These are phyloP conservation scores for Hirschfeldia incana DNA, from an alignment of 345 rosid genomes.

Conservation along the genomic window DNA sequence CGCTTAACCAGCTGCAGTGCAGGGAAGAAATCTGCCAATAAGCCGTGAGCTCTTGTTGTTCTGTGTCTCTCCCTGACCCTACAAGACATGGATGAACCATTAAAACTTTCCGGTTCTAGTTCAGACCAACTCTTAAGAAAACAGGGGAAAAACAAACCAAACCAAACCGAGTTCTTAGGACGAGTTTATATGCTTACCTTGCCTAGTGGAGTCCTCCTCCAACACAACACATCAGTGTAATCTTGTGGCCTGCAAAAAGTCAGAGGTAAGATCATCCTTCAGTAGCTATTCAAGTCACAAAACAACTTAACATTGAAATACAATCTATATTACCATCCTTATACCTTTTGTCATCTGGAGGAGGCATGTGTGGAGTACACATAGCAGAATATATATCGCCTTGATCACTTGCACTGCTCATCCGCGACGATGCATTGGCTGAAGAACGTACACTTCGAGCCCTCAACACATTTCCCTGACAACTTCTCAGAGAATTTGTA, in stretches of 20 bases:
- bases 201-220: slow-evolving; percentile 65
- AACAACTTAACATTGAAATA: neutral
- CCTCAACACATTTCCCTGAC: slow-evolving; percentile 79
- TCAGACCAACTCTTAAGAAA: neutral
- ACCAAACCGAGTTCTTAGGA: neutral
- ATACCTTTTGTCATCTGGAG: slow-evolving; percentile 12
- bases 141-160: neutral
- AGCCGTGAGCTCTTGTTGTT: slow-evolving; percentile 44
- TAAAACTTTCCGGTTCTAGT: neutral
- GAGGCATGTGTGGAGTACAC: slow-evolving; percentile 19
- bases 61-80: slow-evolving; percentile 52
- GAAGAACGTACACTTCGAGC: slow-evolving; percentile 43
- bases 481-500: slow-evolving; percentile 60
- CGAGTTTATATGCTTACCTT: slow-evolving; percentile 46
- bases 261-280: slow-evolving; percentile 9
- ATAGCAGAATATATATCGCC: slow-evolving; percentile 18
- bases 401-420: slow-evolving; percentile 39
- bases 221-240: slow-evolving; percentile 52
- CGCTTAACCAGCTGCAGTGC: slow-evolving; percentile 33
- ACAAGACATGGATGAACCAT: slow-evolving; percentile 35
- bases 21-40: slow-evolving; percentile 62
- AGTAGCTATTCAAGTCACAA: slow-evolving; percentile 9
- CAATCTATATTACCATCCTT: too few relatives aligned
- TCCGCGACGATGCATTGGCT: slow-evolving; percentile 32
- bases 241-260: slow-evolving; percentile 52